Evolutionary conservation across 1,139 yeast genomes (phyloP).

Genomic region (Hansenula sp.): DNA sequence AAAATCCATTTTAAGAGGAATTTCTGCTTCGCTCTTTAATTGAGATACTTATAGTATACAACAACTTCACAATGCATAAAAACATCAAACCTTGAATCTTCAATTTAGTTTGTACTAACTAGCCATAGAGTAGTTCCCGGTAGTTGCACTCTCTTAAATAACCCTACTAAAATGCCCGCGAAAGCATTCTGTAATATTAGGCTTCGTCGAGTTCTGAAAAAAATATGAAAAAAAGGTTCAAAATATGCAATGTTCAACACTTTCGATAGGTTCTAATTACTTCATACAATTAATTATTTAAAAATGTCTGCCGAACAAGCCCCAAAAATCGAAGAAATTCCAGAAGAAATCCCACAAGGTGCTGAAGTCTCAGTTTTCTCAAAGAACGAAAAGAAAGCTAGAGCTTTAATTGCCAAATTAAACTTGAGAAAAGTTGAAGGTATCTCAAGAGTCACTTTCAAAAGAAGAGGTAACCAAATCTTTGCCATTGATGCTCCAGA

Average conservation of each 20-base stretch:
- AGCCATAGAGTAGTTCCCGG: too few relatives aligned
- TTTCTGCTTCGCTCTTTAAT: too few relatives aligned
- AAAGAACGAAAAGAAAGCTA: constrained; percentile 95
- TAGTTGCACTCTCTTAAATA: too few relatives aligned
- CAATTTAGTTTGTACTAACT: too few relatives aligned
- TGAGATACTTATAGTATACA: too few relatives aligned
- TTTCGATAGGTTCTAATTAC: not conserved
- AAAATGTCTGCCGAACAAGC: constrained; percentile 38
- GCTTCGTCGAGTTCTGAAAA: constrained; percentile 1
- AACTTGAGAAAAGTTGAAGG: constrained; percentile 91
- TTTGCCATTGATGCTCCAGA: constrained; percentile 94
- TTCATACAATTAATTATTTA: not conserved
- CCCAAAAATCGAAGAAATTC: constrained; percentile 28
- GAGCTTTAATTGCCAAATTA: constrained; percentile 84
- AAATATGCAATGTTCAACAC: too few relatives aligned
- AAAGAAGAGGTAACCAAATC: constrained; percentile 89
- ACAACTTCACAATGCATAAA: too few relatives aligned
- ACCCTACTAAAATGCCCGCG: too few relatives aligned
- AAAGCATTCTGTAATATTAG: too few relatives aligned
- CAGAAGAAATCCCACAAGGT: constrained; percentile 73
- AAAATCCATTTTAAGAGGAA: too few relatives aligned
- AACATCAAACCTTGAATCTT: too few relatives aligned
- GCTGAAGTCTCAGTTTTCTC: constrained; percentile 82
- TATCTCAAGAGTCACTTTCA: constrained; percentile 93
- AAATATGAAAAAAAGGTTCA: constrained; percentile 1